Evolutionary conservation across 2,329 filamentous ascomycete species (phyloP), one percentile per base, ranked within the genome.

Genomic region (Thermothelomyces thermophilus): DNA sequence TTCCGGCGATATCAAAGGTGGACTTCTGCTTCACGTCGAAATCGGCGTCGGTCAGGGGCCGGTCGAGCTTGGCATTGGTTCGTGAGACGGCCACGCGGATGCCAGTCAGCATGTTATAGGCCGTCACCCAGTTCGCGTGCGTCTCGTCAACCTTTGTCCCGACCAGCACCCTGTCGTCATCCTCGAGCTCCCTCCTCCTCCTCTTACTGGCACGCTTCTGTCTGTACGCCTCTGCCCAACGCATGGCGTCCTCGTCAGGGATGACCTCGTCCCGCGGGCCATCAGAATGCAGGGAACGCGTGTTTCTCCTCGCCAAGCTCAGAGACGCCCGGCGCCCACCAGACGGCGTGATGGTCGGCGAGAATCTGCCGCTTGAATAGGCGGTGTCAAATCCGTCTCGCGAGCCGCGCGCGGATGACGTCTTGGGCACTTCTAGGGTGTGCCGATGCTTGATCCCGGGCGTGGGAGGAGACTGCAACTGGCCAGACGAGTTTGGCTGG

Each of bases 51-150:
- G 87, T 95, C 59, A 98, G 70, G 51, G 90, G 83, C 48, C 91
- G 84, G 68, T 97, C 90, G 67, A 97, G 80, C 71, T 98, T 98
- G 39, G 93, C 93, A 65, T 98, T 97, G 50, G 90, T 95, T 62
- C 93, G 80, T 56, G 90, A 97, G 22, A 98, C 93, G 37, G 89
- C 90, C 62, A 97, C 95, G 49, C 93, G 90, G 65, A 98, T 98
- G 56, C 93, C 93, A 34, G 93, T 98, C 71, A 98, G 79, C 93
- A 98, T 98, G 70, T 98, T 98, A 74, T 98, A 98, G 52, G 93
- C 93, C 2, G 90, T 96, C 39, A 95, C 90, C 84, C 87, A 98
- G 68, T 97, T 97, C 59, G 89, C 87, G 67, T 98, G 93, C 62
- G 88, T 87, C 72, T 97, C 90, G 65, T 98, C 93, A 46, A 98